These are phyloP conservation scores for Diaporthe velutina DNA, from an alignment of 2,329 filamentous ascomycete species.

Conservation along the genomic window DNA sequence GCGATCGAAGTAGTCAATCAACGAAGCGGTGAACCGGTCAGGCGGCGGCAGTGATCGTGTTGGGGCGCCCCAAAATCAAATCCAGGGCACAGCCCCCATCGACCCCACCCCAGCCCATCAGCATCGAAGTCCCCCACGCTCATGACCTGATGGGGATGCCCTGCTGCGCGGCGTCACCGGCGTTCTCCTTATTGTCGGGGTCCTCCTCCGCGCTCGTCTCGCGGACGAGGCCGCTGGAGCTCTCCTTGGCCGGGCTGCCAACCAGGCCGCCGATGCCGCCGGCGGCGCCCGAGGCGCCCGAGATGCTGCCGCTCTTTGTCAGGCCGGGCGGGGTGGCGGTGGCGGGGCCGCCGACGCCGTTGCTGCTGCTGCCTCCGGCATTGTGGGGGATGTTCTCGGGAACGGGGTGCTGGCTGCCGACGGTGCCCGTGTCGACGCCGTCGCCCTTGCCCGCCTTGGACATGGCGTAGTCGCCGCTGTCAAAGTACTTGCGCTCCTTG, in stretches of 20 bases:
- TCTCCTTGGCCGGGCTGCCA: slow-evolving; percentile 91
- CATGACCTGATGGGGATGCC: slow-evolving; percentile 76
- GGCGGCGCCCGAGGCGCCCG: slow-evolving; percentile 53
- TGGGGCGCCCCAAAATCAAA: not conserved
- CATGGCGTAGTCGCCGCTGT: slow-evolving; percentile 95
- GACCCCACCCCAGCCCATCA: slow-evolving; percentile 2
- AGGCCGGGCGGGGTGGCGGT: slow-evolving; percentile 23
- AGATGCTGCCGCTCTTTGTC: slow-evolving; percentile 50
- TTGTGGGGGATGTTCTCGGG: slow-evolving; percentile 95
- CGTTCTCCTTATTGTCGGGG: slow-evolving; percentile 43
- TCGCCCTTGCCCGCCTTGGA: slow-evolving; percentile 97
- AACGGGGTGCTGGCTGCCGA: slow-evolving; percentile 94
- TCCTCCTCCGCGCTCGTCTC: slow-evolving; percentile 78
- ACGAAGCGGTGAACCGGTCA: not conserved
- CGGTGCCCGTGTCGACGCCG: slow-evolving; percentile 90
- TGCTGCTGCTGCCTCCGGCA: slow-evolving; percentile 60
- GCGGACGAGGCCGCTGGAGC: slow-evolving; percentile 81
- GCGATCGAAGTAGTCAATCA: not conserved
- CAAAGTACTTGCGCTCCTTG: slow-evolving; percentile 99
- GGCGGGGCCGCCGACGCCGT: slow-evolving; percentile 36
- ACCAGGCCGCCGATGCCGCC: slow-evolving; percentile 62
- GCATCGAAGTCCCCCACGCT: slow-evolving; percentile 29
- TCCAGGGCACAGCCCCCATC: not conserved
- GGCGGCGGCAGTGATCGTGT: not conserved
- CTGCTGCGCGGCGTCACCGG: slow-evolving; percentile 47